Evolutionary conservation across 805 yeast genomes (phyloP), one percentile per base, ranked within the genome.

Genomic region (Saturnispora saitoi): DNA sequence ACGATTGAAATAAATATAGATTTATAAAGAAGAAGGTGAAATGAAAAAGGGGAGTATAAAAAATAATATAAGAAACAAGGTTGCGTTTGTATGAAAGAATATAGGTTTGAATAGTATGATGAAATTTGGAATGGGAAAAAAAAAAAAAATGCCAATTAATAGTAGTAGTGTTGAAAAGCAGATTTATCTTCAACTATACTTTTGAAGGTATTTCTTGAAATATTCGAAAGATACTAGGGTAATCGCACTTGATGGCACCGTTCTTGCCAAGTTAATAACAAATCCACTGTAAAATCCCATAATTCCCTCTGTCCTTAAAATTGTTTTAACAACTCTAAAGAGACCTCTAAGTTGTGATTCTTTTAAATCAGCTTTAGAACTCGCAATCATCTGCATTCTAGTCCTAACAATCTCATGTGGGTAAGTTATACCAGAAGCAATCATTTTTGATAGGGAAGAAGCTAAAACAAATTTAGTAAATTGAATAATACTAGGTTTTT

Each of bases 331-430:
- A 14, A 72, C 67, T 24, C 53, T 54, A 14, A 52, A 17, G n/a
- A 64, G 42, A 12, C 57, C 56, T 20, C 50, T 48, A 6, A 58
- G 37, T 39, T 58, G 60, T 30, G 56, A 62, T 50, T 51, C 67
- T 41, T 54, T 70, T 30, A 47, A 15, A 19, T 45, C 45, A 1
- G 45, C 32, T 28, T 47, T 48, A 12, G 42, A 45, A 39, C 54
- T 56, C 29, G 60, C 57, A 42, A 58, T 58, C 31, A 86, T 77
- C 67, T 91, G 99, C 77, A 89, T 76, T 58, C 98, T 75, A 11
- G 98, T 90, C 57, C 99, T 75, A 43, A 93, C 71, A 30, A 91
- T 90, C 64, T 91, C 99, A 67, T 91, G 99, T 2, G 99, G 98
- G 62, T 91, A 91, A 0, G 98, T 91, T 47, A 87, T 72, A 1